Conservation (phyloP, 208 protist species). For the Crithidia bombi region DNA sequence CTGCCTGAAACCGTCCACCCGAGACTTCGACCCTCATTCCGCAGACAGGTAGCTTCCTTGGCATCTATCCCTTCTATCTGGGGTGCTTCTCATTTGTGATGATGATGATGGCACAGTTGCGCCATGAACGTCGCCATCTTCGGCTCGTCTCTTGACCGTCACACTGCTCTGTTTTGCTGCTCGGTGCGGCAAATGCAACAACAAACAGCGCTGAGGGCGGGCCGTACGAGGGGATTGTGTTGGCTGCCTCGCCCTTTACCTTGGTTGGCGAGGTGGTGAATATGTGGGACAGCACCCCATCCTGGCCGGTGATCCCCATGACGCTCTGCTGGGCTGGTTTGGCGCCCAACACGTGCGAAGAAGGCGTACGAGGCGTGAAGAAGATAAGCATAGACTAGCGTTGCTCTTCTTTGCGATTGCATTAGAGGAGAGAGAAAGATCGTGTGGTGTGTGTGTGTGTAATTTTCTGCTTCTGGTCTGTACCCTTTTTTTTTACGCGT, state of each 20-base stretch:
- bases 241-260: conserved; percentile 56
- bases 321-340: conserved; percentile 31
- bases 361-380: conserved; percentile 13
- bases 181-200: conserved; percentile 21
- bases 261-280: conserved; percentile 54
- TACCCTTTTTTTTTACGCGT: too few species aligned
- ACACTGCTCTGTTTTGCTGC: conserved; percentile 36
- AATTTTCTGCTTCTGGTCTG: too few species aligned
- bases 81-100: conserved; percentile 35
- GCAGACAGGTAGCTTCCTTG: conserved; percentile 21
- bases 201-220: conserved; percentile 26
- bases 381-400: too few species aligned
- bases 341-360: too few species aligned
- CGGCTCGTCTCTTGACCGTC: conserved; percentile 31
- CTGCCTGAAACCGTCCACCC: conserved; percentile 29
- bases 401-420: too few species aligned
- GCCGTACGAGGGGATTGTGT: conserved; percentile 53
- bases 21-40: neutral
- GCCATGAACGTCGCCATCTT: conserved; percentile 39
- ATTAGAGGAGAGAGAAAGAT: too few species aligned
- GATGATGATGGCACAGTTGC: conserved; percentile 32
- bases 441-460: too few species aligned
- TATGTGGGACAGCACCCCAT: conserved; percentile 40
- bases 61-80: conserved; percentile 30
- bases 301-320: conserved; percentile 43